A percentile compares a stretch with the other conserved stretches of the same genome.
Evolutionary conservation across 208 protist genomes (phyloP).

Genomic region (Wallacemonas sp.): DNA sequence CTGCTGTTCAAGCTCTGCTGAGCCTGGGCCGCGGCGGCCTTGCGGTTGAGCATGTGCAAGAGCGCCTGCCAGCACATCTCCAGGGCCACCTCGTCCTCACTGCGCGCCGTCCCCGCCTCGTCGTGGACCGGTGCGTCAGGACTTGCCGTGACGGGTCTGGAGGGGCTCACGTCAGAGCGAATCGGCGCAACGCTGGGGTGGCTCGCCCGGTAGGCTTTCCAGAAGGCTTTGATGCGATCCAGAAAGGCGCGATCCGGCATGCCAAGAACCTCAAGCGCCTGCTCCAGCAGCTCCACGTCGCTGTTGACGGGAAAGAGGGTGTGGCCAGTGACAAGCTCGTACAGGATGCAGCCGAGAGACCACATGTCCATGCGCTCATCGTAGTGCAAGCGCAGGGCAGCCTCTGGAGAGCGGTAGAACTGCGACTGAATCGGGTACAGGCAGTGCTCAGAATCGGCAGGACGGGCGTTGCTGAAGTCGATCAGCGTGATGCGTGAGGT

Average conservation of each 20-base stretch:
- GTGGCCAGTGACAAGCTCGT: slow-evolving; percentile 49
- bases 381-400: slow-evolving; percentile 80
- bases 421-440: slow-evolving; percentile 95
- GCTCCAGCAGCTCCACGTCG: slow-evolving; percentile 39
- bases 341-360: slow-evolving; percentile 57
- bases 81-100: slow-evolving; percentile 2
- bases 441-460: slow-evolving; percentile 80
- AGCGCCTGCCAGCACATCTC: slow-evolving; percentile 19
- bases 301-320: slow-evolving; percentile 44
- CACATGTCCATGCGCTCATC: slow-evolving; percentile 72
- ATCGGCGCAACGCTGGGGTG: slow-evolving; percentile 2
- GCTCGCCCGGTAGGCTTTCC: slow-evolving; percentile 30
- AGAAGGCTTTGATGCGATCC: slow-evolving; percentile 39
- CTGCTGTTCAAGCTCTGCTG: neutral
- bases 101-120: neutral
- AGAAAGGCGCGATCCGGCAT: slow-evolving; percentile 52
- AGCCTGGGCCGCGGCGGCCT: slow-evolving; percentile 6
- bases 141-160: too few species aligned
- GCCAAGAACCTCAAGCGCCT: slow-evolving; percentile 33
- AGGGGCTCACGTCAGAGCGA: neutral
- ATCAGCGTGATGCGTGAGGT: slow-evolving; percentile 93
- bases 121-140: too few species aligned
- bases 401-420: slow-evolving; percentile 96
- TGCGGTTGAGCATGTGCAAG: slow-evolving; percentile 10
- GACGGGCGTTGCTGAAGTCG: slow-evolving; percentile 95